A percentile compares a stretch with the other conserved stretches of the same genome.
phyloP scores from a whole-genome alignment of 495 filamentous ascomycete genomes.

The Baudoinia panamericana region DNA sequence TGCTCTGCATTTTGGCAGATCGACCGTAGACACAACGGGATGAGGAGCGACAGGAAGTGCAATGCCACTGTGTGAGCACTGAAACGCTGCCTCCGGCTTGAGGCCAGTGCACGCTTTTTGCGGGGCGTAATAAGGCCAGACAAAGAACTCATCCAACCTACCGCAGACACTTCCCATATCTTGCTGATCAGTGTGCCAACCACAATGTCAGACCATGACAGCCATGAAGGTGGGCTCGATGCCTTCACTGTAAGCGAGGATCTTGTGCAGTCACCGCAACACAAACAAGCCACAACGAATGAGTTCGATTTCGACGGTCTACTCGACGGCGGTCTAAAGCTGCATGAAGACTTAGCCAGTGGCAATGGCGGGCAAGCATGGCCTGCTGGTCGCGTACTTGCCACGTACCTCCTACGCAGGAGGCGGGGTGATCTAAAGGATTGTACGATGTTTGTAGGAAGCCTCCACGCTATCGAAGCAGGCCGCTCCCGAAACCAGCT shows the following conservation, averaged over 20 bases:
- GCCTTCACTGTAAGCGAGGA: slow-evolving; percentile 49
- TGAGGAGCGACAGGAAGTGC: too few species aligned
- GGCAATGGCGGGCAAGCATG: slow-evolving; percentile 89
- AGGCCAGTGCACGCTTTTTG: too few species aligned
- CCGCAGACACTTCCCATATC: too few species aligned
- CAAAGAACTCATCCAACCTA: too few species aligned
- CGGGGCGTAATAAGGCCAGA: too few species aligned
- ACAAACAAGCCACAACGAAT: slow-evolving; percentile 51
- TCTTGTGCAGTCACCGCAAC: slow-evolving; percentile 49
- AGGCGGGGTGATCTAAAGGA: slow-evolving; percentile 45
- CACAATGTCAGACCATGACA: too few species aligned
- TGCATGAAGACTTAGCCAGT: slow-evolving; percentile 71
- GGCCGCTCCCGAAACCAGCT: slow-evolving; percentile 1
- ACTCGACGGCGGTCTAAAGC: slow-evolving; percentile 49
- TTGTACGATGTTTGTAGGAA: slow-evolving; percentile 57
- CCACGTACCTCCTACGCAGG: slow-evolving; percentile 66
- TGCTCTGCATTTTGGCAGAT: too few species aligned
- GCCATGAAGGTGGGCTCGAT: too few species aligned
- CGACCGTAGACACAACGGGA: too few species aligned
- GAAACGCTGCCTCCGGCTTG: too few species aligned
- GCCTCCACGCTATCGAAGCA: neutral
- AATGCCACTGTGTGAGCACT: too few species aligned
- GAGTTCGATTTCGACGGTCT: slow-evolving; percentile 61
- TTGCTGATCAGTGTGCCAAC: too few species aligned
- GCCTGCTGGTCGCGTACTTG: slow-evolving; percentile 83